Base-by-base conservation (phyloP, 2,329 filamentous ascomycete species). In the Diplodia sapinea region DNA sequence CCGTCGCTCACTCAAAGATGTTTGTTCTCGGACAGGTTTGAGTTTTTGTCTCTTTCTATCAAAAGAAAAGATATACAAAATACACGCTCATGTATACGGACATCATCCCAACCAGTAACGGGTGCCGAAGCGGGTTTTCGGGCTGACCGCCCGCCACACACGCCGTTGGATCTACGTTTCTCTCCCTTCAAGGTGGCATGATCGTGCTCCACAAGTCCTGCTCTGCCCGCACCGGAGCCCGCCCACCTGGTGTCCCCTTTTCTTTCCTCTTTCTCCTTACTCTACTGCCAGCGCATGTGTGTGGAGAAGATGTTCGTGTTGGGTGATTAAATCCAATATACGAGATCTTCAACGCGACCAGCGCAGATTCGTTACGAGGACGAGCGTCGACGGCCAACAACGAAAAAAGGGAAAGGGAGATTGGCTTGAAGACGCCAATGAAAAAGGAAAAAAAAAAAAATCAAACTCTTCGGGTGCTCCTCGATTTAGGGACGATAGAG, bases 1-100 rank as follows among this genome's bases (percentile, higher is more conserved):
- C 43, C n/a, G n/a, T 47, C 43, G n/a, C 43, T 47, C 43, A n/a
- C 43, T 47, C 43, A 20, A 47, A 47, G 43, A 47, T 47, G 43
- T 9, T 33, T 33, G 17, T 47, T 11, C n/a, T 20, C 12, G 43
- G n/a, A n/a, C 43, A 47, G 43, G 43, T 9, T 20, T 47, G 43
- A 47, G 43, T 20, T 20, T 47, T 20, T 8, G 17, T 47, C 43
- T 47, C 43, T n/a, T 4, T 47, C n/a, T 4, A 33, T 47, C 43
- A 20, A 20, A 47, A 20, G n/a, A 47, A 47, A 47, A 20, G 43
- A 47, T 47, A 47, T 26, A 4, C 7, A 47, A 47, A 47, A 47
- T 20, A 47, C n/a, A 13, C 43, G n/a, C 43, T 11, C 17, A 47
- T 47, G 43, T 11, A 47, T 1, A 47, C 17, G 43, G n/a, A 11